Evolutionary conservation across 1,284 basidiomycete genomes (phyloP).

Genomic region (Irpex sp.): DNA sequence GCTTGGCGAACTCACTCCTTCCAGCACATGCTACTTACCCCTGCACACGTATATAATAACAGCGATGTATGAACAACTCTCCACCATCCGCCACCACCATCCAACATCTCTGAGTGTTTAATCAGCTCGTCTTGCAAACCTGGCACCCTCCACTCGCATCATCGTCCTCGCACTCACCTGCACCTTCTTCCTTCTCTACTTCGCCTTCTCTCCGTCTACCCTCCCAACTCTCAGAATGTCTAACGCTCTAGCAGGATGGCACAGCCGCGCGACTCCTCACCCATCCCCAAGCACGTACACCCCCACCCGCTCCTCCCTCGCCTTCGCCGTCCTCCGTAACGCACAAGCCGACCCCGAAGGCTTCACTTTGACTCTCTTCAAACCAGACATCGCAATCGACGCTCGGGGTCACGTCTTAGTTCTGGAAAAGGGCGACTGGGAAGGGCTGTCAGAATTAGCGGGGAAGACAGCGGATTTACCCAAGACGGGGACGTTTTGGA

Average conservation of each 20-base stretch:
- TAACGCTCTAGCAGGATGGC: slow-evolving; percentile 26
- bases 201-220: neutral
- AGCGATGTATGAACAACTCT: too few relatives aligned
- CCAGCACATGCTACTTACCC: too few relatives aligned
- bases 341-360: slow-evolving; percentile 36
- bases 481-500: slow-evolving; percentile 35
- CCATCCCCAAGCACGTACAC: slow-evolving; percentile 31
- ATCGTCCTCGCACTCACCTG: neutral
- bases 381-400: slow-evolving; percentile 36
- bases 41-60: too few relatives aligned
- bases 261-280: slow-evolving; percentile 29
- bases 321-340: slow-evolving; percentile 36
- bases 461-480: slow-evolving; percentile 20
- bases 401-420: slow-evolving; percentile 33
- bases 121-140: neutral
- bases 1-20: too few relatives aligned
- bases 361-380: slow-evolving; percentile 43
- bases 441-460: slow-evolving; percentile 31
- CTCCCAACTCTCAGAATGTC: neutral
- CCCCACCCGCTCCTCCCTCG: slow-evolving; percentile 31
- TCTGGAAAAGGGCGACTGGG: slow-evolving; percentile 29
- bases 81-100: too few relatives aligned
- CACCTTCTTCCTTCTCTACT: neutral
- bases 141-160: neutral
- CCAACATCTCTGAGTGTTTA: too few relatives aligned